These are phyloP conservation scores for Lumnitzera littorea DNA, from an alignment of 345 rosid genomes.

Conservation along the genomic window DNA sequence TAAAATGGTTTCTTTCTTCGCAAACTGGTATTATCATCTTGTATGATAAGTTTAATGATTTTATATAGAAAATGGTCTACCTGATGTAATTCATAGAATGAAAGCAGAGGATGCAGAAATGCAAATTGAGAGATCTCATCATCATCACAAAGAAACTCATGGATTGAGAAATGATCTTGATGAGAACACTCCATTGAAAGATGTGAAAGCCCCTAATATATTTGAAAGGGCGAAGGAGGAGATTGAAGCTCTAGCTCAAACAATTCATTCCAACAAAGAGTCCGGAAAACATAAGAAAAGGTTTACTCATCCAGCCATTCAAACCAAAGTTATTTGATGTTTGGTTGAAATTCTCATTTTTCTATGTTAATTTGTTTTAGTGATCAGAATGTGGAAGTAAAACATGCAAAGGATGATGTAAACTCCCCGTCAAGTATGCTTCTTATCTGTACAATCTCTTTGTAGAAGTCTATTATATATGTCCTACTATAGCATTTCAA, in stretches of 20 bases:
- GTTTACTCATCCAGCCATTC: conserved; percentile 10
- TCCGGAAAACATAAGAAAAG: conserved; percentile 17
- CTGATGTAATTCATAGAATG: not conserved
- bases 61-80: not conserved
- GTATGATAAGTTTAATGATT: not conserved
- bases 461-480: no score
- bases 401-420: no score
- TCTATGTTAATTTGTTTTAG: not conserved
- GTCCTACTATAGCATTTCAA: no score
- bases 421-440: no score
- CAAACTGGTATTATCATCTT: no score
- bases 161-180: conserved; percentile 26
- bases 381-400: no score
- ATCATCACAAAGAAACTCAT: conserved; percentile 21
- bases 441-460: no score
- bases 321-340: not conserved
- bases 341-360: not conserved
- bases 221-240: conserved; percentile 60
- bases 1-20: no score
- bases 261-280: conserved; percentile 28
- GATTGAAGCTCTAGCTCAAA: conserved; percentile 48
- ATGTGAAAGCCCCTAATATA: conserved; percentile 53
- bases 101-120: not conserved
- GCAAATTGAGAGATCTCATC: conserved; percentile 3
- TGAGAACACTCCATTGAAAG: conserved; percentile 24